Evolutionary conservation across 164 flowering plant species (phyloP), one percentile per base, ranked within the genome.

Genomic region (Chimonanthus praecox): DNA sequence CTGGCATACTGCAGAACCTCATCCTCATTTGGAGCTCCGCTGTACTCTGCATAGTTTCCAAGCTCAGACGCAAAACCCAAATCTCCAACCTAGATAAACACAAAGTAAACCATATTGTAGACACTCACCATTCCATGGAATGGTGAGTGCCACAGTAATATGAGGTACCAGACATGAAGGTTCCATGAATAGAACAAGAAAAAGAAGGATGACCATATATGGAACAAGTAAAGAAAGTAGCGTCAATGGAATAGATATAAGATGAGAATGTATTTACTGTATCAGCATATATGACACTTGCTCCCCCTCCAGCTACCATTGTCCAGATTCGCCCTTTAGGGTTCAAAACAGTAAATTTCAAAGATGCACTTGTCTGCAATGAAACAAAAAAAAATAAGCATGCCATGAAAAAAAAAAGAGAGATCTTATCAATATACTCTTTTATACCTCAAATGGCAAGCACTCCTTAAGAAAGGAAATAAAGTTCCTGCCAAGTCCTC

Each of bases 271-370:
- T 9, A 78, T 90, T 82, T 73, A 93, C 98, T 44, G 98, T 91
- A 74, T 91, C 98, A 45, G 98, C 97, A 85, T 94, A 94, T 50
- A 94, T 94, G 6, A 94, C 97, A 83, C 98, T 94, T 10, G 97
- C 97, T 70, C 98, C 98, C 68, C 98, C 98, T 81, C 98, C 98
- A 80, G 98, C 98, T 13, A 93, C 98, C 98, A 94, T 94, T 0
- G 98, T 94, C 98, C 98, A 94, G 48, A 91, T 90, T 58, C 97
- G 89, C 73, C 98, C 97, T 80, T 90, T 91, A 20, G 95, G 94
- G 80, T 94, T 94, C 85, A 94, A 79, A 61, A 93, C 92, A 15
- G 97, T 90, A 73, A 93, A 93, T 74, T 93, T 93, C 87, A 91
- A 74, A 20, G 98, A 94, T 72, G 98, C 94, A 83, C 98, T 91